Percentiles rank a stretch among this genome's conserved stretches.
phyloP scores from a whole-genome alignment of 2,329 filamentous ascomycete genomes.

The Trichoderma endophyticum region DNA sequence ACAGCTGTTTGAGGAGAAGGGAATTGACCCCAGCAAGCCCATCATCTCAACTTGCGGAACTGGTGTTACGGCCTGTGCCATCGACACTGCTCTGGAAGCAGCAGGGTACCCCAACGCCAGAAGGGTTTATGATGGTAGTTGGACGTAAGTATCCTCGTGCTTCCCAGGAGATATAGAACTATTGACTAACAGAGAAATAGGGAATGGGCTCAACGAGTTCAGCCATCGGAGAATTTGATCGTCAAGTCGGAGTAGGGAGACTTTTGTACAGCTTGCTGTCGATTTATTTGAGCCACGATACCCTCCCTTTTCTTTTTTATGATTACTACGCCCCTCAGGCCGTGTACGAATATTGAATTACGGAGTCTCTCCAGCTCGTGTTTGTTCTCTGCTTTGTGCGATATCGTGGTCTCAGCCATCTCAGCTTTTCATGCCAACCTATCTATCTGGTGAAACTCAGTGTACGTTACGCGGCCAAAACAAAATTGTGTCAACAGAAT shows the following conservation, averaged over 20 bases:
- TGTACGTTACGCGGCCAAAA: neutral
- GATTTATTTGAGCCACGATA: conserved; percentile 20
- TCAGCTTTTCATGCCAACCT: conserved; percentile 10
- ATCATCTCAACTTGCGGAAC: conserved; percentile 90
- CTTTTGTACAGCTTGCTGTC: conserved; percentile 9
- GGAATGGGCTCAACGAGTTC: conserved; percentile 66
- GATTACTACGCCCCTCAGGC: neutral
- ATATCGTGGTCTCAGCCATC: conserved; percentile 18
- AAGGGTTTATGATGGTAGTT: conserved; percentile 91
- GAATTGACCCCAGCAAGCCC: conserved; percentile 73
- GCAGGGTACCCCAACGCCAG: conserved; percentile 68
- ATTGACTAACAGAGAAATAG: conserved; percentile 34
- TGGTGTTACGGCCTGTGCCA: conserved; percentile 86
- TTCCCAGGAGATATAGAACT: neutral
- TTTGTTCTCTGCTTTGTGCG: conserved; percentile 7
- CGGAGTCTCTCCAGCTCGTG: conserved; percentile 9
- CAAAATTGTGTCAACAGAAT: neutral
- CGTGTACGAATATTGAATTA: conserved; percentile 18
- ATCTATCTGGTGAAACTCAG: neutral
- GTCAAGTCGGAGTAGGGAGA: conserved; percentile 43
- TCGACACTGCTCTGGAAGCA: conserved; percentile 81
- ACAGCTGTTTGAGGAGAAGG: conserved; percentile 74
- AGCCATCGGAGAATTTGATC: conserved; percentile 60
- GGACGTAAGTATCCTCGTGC: conserved; percentile 68
- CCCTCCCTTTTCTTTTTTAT: conserved; percentile 16